Percentiles rank a stretch among this genome's conserved stretches.
phyloP scores from a whole-genome alignment of 768 basidiomycete genomes.

The Rhodocollybia butyracea region DNA sequence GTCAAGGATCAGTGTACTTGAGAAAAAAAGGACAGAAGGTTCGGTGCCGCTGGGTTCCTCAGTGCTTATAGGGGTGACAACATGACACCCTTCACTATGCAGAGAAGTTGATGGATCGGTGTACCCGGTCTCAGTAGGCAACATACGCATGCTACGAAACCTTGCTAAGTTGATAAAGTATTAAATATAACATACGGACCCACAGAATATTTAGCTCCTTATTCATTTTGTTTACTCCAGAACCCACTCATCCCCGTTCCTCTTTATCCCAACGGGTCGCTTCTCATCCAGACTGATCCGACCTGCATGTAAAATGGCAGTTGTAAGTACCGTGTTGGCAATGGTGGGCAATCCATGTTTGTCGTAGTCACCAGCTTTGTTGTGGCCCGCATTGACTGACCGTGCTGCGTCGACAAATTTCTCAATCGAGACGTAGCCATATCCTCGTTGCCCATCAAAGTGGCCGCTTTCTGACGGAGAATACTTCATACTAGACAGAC shows the following conservation, averaged over 20 bases:
- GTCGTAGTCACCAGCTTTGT: constrained; percentile 74
- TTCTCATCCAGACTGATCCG: constrained; percentile 89
- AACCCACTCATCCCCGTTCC: constrained; percentile 60
- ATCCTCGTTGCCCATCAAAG: constrained; percentile 93
- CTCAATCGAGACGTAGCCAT: constrained; percentile 89
- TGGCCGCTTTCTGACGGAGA: constrained; percentile 88
- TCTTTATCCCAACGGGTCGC: constrained; percentile 75
- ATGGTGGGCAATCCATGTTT: constrained; percentile 82
- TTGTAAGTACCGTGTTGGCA: constrained; percentile 81
- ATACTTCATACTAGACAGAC: constrained; percentile 78
- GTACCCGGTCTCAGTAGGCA: constrained; percentile 1
- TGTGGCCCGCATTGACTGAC: constrained; percentile 63
- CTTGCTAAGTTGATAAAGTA: not conserved
- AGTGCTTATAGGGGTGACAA: not conserved
- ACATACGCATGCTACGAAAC: not conserved
- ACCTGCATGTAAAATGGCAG: constrained; percentile 88
- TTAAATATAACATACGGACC: not conserved
- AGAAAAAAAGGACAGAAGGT: too few relatives aligned
- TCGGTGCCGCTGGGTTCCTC: not conserved
- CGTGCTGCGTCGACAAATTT: constrained; percentile 87
- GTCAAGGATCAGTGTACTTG: too few relatives aligned
- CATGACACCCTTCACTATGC: not conserved
- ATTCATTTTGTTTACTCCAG: constrained; percentile 29
- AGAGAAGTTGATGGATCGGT: not conserved
- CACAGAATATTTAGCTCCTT: not conserved